Evolutionary conservation across 176 grass and related monocot species (phyloP), one percentile per base, ranked within the genome.

Genomic region (Metroxylon sagu): DNA sequence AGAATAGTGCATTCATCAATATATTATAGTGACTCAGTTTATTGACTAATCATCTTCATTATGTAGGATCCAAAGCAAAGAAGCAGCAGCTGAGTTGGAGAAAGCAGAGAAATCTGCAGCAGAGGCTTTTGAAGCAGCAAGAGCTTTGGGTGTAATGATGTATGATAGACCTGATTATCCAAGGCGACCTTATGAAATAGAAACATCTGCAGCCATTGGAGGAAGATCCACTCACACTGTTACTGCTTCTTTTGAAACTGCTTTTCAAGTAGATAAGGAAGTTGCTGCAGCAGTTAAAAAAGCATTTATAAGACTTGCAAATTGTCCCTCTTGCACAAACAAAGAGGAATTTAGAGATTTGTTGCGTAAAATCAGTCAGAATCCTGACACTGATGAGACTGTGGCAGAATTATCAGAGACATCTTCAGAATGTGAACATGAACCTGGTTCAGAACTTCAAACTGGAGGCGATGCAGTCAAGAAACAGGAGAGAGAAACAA

Each of bases 131-230:
- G 88, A 89, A 79, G 77, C 83, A 51, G 93, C 84, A 19, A 71
- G 79, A 67, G 60, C 75, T 77, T 68, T 98, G 70, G 93, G 93
- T 53, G 84, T 98, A 18, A 98, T 92, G 88, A 98, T 98, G 93
- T 98, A 98, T 74, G 93, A 92, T 61, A 82, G 50, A 39, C 88
- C 88, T 48, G 82, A 93, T 62, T 85, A 73, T 62, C 76, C 74
- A 65, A 70, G 71, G 68, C 68, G 74, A 68, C 80, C 82, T 53
- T 76, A 72, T 35, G 69, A 86, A 74, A 78, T 87, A 64, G 84
- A 83, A 74, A 82, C 67, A 25, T 84, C 68, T 14, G 72, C 74
- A 58, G 56, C 72, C 17, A 74, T 53, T 64, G 86, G 83, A 69
- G 85, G 73, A 59, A 65, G 18, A 74, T 85, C 94, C 50, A 92